These are phyloP conservation scores for Leccinum insolens DNA, from an alignment of 1,284 basidiomycete genomes.

Conservation along the genomic window DNA sequence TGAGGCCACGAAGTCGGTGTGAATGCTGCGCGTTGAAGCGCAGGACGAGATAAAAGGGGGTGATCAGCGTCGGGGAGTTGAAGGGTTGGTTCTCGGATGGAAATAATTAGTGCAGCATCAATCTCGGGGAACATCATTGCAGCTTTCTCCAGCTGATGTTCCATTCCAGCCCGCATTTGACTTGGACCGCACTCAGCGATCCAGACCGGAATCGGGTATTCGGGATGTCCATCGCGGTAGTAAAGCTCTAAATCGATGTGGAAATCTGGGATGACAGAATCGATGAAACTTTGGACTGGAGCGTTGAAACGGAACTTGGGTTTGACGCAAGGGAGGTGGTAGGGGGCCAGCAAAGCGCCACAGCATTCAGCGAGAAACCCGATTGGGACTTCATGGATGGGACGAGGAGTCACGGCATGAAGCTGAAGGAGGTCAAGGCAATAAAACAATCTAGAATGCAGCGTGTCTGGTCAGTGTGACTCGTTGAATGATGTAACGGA, in stretches of 20 bases:
- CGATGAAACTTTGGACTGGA: no score
- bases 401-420: background rate
- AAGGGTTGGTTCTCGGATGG: background rate
- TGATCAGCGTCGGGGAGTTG: background rate
- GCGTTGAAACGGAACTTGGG: no score
- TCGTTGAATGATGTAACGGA: no score
- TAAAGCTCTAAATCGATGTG: background rate
- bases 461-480: background rate
- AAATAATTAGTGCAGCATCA: background rate
- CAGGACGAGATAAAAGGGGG: background rate
- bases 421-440: background rate
- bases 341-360: no score
- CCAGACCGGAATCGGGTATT: no score
- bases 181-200: background rate
- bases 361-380: no score
- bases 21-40: background rate
- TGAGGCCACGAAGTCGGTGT: background rate
- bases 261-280: background rate
- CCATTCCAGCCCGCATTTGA: background rate
- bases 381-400: background rate
- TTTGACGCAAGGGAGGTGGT: no score
- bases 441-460: background rate
- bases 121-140: background rate
- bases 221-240: no score
- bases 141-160: background rate